Evolutionary conservation across 1,139 yeast species (phyloP).

Genomic region (Scheffersomyces stambukii): DNA sequence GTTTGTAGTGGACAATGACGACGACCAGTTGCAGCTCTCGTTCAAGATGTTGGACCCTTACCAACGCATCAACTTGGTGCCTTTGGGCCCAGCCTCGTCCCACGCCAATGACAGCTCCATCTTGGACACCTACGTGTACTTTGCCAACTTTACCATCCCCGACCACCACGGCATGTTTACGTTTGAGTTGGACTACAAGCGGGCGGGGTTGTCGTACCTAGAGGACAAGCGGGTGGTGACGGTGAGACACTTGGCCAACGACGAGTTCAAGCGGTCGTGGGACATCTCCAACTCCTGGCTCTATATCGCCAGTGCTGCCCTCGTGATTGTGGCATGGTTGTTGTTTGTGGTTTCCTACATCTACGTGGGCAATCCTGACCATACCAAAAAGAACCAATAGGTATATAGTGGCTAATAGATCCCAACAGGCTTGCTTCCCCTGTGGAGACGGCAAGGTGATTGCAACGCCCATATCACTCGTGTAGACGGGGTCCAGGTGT

Average conservation of each 20-base stretch:
- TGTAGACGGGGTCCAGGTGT: too few species aligned
- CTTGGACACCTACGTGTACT: slow-evolving; percentile 34
- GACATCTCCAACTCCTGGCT: slow-evolving; percentile 92
- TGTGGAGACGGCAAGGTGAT: too few species aligned
- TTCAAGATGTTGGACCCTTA: slow-evolving; percentile 93
- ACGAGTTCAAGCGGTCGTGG: slow-evolving; percentile 93
- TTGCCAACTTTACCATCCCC: slow-evolving; percentile 62
- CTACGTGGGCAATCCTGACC: slow-evolving; percentile 35
- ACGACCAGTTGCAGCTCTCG: slow-evolving; percentile 70
- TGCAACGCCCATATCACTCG: too few species aligned
- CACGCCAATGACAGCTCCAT: slow-evolving; percentile 29
- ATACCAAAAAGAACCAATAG: slow-evolving; percentile 27
- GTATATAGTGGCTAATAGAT: too few species aligned
- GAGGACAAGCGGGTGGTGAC: slow-evolving; percentile 69
- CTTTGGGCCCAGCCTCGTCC: slow-evolving; percentile 38
- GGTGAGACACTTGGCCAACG: slow-evolving; percentile 91
- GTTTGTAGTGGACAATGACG: slow-evolving; percentile 38
- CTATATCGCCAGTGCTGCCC: slow-evolving; percentile 65
- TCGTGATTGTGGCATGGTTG: slow-evolving; percentile 75
- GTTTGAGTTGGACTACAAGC: slow-evolving; percentile 71
- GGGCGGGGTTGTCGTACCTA: slow-evolving; percentile 73
- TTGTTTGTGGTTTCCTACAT: slow-evolving; percentile 66
- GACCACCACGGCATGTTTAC: slow-evolving; percentile 98
- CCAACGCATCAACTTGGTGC: slow-evolving; percentile 64
- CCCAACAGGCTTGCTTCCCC: too few species aligned